phyloP scores from a whole-genome alignment of 805 yeast genomes.

The Candida boleticola region DNA sequence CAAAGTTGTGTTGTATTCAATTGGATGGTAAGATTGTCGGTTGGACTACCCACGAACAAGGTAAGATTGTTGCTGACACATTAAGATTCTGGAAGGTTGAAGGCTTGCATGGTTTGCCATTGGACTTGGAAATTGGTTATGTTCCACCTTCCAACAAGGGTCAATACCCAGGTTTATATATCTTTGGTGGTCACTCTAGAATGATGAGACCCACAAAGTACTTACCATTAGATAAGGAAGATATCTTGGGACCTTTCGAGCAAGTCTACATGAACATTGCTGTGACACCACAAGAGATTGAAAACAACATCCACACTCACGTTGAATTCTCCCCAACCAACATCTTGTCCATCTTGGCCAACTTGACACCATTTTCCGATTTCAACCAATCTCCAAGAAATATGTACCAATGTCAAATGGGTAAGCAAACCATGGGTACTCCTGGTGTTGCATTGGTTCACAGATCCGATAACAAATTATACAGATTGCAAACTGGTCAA shows the following conservation, averaged over 20 bases:
- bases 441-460: constrained; percentile 95
- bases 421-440: constrained; percentile 99
- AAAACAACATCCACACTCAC: constrained; percentile 77
- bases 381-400: constrained; percentile 99
- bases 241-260: constrained; percentile 95
- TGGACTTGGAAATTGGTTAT: constrained; percentile 87
- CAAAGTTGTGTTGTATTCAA: constrained; percentile 85
- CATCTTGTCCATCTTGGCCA: constrained; percentile 90
- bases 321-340: constrained; percentile 96
- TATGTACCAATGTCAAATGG: constrained; percentile 99
- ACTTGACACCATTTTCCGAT: constrained; percentile 96
- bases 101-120: constrained; percentile 73
- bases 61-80: constrained; percentile 82
- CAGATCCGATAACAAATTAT: constrained; percentile 92
- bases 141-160: constrained; percentile 96
- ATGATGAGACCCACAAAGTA: constrained; percentile 96
- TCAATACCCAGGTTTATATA: constrained; percentile 92
- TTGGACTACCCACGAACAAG: constrained; percentile 90
- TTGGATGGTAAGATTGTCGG: constrained; percentile 91
- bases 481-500: constrained; percentile 92
- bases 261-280: constrained; percentile 97
- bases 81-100: constrained; percentile 91
- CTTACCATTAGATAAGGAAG: constrained; percentile 78
- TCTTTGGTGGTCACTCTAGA: constrained; percentile 90
- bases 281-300: constrained; percentile 88